phyloP scores from a whole-genome alignment of 2,329 filamentous ascomycete species.

The Clarireedia sp. region DNA sequence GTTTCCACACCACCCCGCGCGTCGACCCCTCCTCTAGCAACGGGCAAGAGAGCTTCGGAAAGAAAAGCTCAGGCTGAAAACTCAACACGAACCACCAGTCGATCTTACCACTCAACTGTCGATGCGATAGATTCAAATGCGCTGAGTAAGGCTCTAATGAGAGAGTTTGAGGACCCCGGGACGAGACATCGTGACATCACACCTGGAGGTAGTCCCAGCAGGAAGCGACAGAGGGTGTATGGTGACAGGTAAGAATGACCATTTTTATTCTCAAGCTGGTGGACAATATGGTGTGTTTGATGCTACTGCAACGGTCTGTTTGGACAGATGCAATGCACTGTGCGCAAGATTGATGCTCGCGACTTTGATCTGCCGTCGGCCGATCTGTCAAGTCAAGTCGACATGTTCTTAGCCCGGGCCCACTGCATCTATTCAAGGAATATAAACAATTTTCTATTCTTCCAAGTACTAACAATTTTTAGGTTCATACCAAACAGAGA shows the following conservation, averaged over 20 bases:
- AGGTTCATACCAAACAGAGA: conserved; percentile 94
- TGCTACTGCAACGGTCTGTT: not conserved
- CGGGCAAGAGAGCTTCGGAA: conserved; percentile 26
- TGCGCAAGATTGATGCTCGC: too few relatives aligned
- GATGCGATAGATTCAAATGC: conserved; percentile 43
- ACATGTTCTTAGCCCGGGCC: too few relatives aligned
- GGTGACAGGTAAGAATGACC: conserved; percentile 39
- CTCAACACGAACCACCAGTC: conserved; percentile 15
- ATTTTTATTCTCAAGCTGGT: not conserved
- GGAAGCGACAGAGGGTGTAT: conserved; percentile 61
- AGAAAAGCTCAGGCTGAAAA: conserved; percentile 21
- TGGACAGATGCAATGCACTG: too few relatives aligned
- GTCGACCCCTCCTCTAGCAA: conserved; percentile 25
- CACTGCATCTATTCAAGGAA: too few relatives aligned
- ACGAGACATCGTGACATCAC: conserved; percentile 48
- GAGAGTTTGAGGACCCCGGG: conserved; percentile 53
- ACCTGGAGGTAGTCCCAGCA: conserved; percentile 56
- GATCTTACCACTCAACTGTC: conserved; percentile 10
- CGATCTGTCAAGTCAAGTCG: too few relatives aligned
- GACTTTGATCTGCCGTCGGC: too few relatives aligned
- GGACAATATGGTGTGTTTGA: not conserved
- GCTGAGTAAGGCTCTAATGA: conserved; percentile 49
- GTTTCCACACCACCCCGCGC: conserved; percentile 27
- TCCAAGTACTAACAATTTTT: conserved; percentile 18
- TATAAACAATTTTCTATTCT: not conserved